Conservation (phyloP, 352 stramenopile genomes). For the Phytophthora hibernalis region DNA sequence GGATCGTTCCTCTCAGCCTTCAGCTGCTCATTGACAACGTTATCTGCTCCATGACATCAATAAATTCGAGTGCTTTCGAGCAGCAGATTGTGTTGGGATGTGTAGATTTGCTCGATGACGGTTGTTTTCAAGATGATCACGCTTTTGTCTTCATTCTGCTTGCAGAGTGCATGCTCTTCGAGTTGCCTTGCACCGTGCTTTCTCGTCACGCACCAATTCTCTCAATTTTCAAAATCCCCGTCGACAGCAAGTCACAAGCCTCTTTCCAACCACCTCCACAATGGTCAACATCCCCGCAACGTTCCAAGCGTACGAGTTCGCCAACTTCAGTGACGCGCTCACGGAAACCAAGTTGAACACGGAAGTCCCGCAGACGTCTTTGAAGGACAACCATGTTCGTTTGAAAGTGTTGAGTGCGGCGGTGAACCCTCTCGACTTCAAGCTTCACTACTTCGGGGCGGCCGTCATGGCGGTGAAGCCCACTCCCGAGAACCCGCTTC, state of each 20-base stretch:
- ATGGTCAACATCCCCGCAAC: conserved; percentile 25
- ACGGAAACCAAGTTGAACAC: conserved; percentile 34
- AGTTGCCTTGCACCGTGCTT: neutral
- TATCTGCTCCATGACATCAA: too few species aligned
- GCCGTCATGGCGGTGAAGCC: conserved; percentile 19
- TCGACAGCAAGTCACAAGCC: conserved; percentile 15
- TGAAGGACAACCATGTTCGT: conserved; percentile 24
- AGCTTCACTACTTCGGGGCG: conserved; percentile 28
- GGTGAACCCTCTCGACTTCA: conserved; percentile 46
- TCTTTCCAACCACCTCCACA: neutral
- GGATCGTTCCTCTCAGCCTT: too few species aligned
- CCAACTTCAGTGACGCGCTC: conserved; percentile 21
- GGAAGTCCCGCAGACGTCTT: conserved; percentile 9
- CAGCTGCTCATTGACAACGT: too few species aligned
- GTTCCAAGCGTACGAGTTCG: conserved; percentile 39
- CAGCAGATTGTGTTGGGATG: conserved; percentile 17
- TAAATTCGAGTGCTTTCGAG: too few species aligned
- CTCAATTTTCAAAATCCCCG: conserved; percentile 15
- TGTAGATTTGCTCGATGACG: conserved; percentile 2
- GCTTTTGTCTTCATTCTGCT: conserved; percentile 17
- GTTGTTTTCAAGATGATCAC: conserved; percentile 4
- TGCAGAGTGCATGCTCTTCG: conserved; percentile 21
- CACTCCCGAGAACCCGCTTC: conserved; percentile 36
- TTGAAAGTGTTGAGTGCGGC: conserved; percentile 31
- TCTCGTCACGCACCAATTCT: neutral